Evolutionary conservation across 805 yeast genomes (phyloP), one percentile per base, ranked within the genome.

Genomic region (Scheffersomyces amazonensis): DNA sequence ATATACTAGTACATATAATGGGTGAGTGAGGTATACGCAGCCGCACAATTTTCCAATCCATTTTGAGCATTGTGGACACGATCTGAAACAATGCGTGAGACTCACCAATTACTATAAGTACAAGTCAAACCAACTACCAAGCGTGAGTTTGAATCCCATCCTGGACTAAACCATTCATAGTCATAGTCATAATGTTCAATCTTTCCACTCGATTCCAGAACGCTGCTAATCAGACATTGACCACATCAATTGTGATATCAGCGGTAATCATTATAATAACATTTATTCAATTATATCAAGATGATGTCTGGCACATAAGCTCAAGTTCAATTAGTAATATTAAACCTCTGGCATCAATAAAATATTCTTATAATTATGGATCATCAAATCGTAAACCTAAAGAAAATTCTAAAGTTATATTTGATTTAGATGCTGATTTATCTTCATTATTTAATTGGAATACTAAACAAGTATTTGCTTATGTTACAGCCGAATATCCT

Each of bases 391-490:
- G 81, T 35, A 75, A 71, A 47, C 81, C 86, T 35, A 89, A 83
- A 64, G 96, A 90, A 54, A 87, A 87, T 56, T 71, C 84, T 40
- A 77, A 74, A 49, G 59, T 89, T 28, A 64, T 65, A 10, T 89
- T 93, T 53, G 95, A 87, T 56, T 64, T 93, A 33, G 78, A 78
- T 5, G 69, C 72, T 1, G 96, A 91, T 60, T 69, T 91, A 44
- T 57, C 86, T 1, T 81, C 87, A 2, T 71, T 93, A 36, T 90
- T 90, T 75, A 89, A 85, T 61, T 91, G 97, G 96, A 93, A 91
- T 64, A 93, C 99, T 10, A 91, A 91, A 57, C 98, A 91, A 62
- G 80, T 91, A n/a, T 91, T 93, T 53, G 86, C 83, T 4, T 93
- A 91, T 53, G 69, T 93, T 45, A 86, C 95, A 2, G 96, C 95